Conservation (phyloP, 495 filamentous ascomycete species). For the Articulospora tetracladia region DNA sequence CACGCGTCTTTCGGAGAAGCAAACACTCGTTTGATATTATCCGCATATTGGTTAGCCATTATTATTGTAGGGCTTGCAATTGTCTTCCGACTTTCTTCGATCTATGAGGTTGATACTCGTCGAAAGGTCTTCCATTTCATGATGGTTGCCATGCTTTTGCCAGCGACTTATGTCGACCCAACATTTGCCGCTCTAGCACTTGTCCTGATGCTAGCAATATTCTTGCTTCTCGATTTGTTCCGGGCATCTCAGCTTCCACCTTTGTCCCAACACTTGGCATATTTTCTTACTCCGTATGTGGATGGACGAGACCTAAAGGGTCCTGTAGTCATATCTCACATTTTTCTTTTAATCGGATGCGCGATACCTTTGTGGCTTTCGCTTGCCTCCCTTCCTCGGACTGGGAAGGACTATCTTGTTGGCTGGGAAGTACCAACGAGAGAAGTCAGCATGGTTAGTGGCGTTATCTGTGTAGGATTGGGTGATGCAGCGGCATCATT, state of each 20-base stretch:
- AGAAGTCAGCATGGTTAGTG: slow-evolving; percentile 83
- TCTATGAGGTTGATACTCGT: slow-evolving; percentile 86
- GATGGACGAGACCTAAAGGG: slow-evolving; percentile 91
- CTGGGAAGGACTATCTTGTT: slow-evolving; percentile 44
- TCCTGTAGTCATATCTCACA: slow-evolving; percentile 91
- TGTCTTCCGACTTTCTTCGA: slow-evolving; percentile 66
- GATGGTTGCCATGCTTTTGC: slow-evolving; percentile 94
- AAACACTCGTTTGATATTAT: slow-evolving; percentile 76
- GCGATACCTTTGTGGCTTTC: slow-evolving; percentile 93
- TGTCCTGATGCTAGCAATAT: slow-evolving; percentile 68
- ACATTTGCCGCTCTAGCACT: slow-evolving; percentile 75
- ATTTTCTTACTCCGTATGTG: slow-evolving; percentile 88
- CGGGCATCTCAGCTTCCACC: slow-evolving; percentile 89
- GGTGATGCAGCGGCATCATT: slow-evolving; percentile 95
- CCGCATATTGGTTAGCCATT: slow-evolving; percentile 65
- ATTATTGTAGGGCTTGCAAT: slow-evolving; percentile 65
- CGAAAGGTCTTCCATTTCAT: slow-evolving; percentile 98
- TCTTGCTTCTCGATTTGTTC: slow-evolving; percentile 84
- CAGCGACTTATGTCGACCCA: slow-evolving; percentile 81
- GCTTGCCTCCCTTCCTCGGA: slow-evolving; percentile 57
- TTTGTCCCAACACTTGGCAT: slow-evolving; percentile 72
- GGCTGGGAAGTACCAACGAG: slow-evolving; percentile 70
- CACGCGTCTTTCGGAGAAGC: slow-evolving; percentile 62
- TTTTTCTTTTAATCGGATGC: slow-evolving; percentile 95
- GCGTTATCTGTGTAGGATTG: slow-evolving; percentile 90